Evolutionary conservation across 1,139 yeast species (phyloP).

Genomic region (Candida frijolesensis): DNA sequence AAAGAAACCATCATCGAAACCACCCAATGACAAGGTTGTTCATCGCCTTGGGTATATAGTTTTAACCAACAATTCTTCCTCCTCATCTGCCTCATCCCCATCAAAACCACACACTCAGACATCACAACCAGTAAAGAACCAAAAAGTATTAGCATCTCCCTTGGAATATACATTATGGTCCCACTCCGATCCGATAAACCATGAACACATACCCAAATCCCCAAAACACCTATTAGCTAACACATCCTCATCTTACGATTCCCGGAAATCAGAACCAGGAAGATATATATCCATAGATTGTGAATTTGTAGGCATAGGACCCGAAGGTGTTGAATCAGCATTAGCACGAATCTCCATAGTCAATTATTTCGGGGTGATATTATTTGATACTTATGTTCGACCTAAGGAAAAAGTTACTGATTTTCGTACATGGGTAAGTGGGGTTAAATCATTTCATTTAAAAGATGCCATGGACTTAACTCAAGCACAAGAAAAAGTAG

Average conservation of each 20-base stretch:
- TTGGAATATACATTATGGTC: constrained; percentile 34
- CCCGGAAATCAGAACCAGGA: constrained; percentile 52
- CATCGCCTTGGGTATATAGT: background rate
- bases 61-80: constrained; percentile 1
- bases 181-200: constrained; percentile 26
- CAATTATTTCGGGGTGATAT: constrained; percentile 72
- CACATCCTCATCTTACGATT: constrained; percentile 15
- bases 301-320: constrained; percentile 92
- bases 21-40: constrained; percentile 1
- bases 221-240: background rate
- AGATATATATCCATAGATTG: constrained; percentile 84
- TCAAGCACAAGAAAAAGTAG: constrained; percentile 63
- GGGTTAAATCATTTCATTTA: constrained; percentile 74
- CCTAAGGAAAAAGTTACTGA: constrained; percentile 80
- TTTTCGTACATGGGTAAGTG: constrained; percentile 96
- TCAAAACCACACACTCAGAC: too few relatives aligned
- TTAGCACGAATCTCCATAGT: constrained; percentile 88
- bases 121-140: background rate
- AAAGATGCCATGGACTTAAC: constrained; percentile 62
- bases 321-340: constrained; percentile 66
- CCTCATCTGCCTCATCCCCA: background rate
- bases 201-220: constrained; percentile 17
- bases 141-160: constrained; percentile 14
- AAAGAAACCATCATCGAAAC: constrained; percentile 3
- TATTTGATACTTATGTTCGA: constrained; percentile 73